Evolutionary conservation across 176 grass and related monocot genomes (phyloP).

Genomic region (Triticum aestivum): DNA sequence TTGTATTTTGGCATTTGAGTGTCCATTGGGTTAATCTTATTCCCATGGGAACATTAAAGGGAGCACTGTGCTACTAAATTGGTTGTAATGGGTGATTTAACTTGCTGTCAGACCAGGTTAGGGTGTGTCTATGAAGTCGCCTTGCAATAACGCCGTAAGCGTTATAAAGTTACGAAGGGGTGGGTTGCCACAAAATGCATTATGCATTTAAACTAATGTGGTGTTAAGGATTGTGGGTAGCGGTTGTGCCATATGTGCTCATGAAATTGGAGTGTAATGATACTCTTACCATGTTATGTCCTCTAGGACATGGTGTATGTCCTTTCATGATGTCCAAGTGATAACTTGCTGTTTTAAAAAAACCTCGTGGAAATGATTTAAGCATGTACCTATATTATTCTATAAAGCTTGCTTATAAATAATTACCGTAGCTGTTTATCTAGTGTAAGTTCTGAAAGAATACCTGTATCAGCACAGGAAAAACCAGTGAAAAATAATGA

Average conservation of each 20-base stretch:
- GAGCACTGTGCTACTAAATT: background rate
- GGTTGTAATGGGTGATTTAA: background rate
- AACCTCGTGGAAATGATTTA: background rate
- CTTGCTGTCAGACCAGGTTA: background rate
- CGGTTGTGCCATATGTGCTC: background rate
- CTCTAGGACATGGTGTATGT: background rate
- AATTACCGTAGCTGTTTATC: background rate
- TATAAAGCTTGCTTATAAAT: conserved; percentile 4
- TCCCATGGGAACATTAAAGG: background rate
- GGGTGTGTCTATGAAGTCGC: background rate
- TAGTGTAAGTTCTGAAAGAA: conserved; percentile 4
- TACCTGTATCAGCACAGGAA: conserved; percentile 7
- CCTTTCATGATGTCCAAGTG: background rate
- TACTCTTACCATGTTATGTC: background rate
- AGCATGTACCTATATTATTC: background rate
- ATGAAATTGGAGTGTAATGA: background rate
- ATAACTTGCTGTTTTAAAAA: background rate
- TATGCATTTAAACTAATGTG: background rate
- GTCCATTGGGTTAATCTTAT: background rate
- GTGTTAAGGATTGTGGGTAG: background rate
- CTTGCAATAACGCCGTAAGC: background rate
- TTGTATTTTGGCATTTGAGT: too few species aligned
- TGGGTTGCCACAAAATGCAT: background rate
- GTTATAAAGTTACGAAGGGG: background rate
- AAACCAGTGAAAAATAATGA: background rate